These are phyloP conservation scores for Vitis hybrid DNA, from an alignment of 177 flowering plant genomes.

Conservation along the genomic window DNA sequence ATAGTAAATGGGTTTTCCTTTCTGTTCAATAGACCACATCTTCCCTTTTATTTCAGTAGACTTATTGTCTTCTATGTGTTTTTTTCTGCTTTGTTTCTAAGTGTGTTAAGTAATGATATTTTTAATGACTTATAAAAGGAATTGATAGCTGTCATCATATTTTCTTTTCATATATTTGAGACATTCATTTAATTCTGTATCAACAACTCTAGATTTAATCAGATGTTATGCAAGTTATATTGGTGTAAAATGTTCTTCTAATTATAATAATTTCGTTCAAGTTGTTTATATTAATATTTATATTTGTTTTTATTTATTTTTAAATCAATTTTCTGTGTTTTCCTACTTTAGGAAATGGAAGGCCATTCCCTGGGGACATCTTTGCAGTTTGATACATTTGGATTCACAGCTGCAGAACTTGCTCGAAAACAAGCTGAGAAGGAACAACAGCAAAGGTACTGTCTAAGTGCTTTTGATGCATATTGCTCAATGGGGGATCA, in stretches of 20 bases:
- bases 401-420: slow-evolving; percentile 88
- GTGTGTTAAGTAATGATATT: not conserved
- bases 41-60: no score
- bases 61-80: not conserved
- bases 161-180: no score
- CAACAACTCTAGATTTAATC: no score
- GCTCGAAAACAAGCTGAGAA: slow-evolving; percentile 85
- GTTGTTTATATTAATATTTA: not conserved
- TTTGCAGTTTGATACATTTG: slow-evolving; percentile 88
- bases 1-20: not conserved
- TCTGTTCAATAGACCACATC: not conserved
- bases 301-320: not conserved
- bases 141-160: no score
- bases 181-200: no score
- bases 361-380: slow-evolving; percentile 68
- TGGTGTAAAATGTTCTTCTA: no score
- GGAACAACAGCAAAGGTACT: slow-evolving; percentile 79
- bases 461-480: not conserved
- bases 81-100: not conserved
- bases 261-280: not conserved
- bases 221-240: no score
- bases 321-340: not conserved
- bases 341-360: slow-evolving; percentile 64
- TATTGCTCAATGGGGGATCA: not conserved
- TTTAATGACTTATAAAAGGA: not conserved